Evolutionary conservation across 192 early-diverging fungal genomes (phyloP).

Genomic region (Jimgerdemannia flammicorona): DNA sequence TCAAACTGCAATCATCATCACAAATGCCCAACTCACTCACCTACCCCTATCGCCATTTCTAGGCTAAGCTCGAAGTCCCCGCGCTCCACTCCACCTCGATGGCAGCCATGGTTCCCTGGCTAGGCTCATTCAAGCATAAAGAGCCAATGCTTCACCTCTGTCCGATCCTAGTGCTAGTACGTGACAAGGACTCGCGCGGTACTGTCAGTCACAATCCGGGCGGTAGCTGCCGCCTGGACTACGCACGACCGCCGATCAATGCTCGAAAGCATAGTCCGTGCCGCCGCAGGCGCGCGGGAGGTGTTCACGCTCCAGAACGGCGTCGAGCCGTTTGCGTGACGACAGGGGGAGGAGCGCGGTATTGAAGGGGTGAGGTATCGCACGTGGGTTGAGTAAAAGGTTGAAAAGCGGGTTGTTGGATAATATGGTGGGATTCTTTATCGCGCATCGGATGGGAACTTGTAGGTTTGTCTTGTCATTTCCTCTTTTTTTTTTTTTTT

Average conservation of each 20-base stretch:
- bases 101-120: constrained; percentile 43
- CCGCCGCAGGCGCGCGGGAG: constrained; percentile 60
- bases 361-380: constrained; percentile 25
- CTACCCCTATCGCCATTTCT: background rate
- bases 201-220: constrained; percentile 37
- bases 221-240: constrained; percentile 41
- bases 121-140: constrained; percentile 46
- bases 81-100: constrained; percentile 49
- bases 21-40: too few species aligned
- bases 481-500: too few species aligned
- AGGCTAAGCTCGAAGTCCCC: constrained; percentile 58
- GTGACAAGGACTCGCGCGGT: constrained; percentile 57
- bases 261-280: constrained; percentile 36
- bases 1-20: too few species aligned
- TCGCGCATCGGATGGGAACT: constrained; percentile 66
- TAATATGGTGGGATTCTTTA: constrained; percentile 32
- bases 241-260: constrained; percentile 48
- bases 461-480: constrained; percentile 25
- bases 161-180: constrained; percentile 50
- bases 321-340: constrained; percentile 33
- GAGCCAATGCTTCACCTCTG: constrained; percentile 42
- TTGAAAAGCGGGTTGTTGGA: constrained; percentile 24
- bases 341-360: constrained; percentile 21
- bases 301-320: constrained; percentile 50
- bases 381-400: constrained; percentile 26